These are phyloP conservation scores for Aspergillus felis DNA, from an alignment of 2,329 filamentous ascomycete species.

Conservation along the genomic window DNA sequence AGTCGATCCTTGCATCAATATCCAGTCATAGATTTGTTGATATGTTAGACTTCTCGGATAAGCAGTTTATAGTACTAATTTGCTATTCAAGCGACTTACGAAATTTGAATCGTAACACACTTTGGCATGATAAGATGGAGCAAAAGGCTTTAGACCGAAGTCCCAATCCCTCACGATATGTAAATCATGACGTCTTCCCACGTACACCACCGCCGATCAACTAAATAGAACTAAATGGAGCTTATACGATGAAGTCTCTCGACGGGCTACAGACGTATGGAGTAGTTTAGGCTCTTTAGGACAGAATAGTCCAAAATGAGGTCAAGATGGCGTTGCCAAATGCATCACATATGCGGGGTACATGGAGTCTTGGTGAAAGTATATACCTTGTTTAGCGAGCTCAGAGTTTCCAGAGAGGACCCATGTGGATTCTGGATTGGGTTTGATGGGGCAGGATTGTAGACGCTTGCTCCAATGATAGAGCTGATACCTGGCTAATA, in stretches of 20 bases:
- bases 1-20: background rate
- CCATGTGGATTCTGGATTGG: background rate
- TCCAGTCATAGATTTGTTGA: background rate
- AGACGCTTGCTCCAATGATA: background rate
- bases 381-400: background rate
- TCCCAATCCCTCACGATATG: background rate
- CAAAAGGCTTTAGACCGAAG: background rate
- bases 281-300: background rate
- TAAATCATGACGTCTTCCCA: background rate
- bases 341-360: conserved; percentile 3
- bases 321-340: conserved; percentile 7
- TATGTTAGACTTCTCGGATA: background rate
- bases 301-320: background rate
- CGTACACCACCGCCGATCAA: background rate
- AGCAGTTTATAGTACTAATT: background rate
- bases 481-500: background rate
- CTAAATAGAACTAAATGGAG: background rate
- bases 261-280: background rate
- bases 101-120: no score
- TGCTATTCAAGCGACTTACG: no score
- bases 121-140: background rate
- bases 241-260: background rate
- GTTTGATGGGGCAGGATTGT: background rate
- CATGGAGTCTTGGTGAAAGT: background rate
- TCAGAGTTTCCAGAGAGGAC: background rate